Evolutionary conservation across 495 filamentous ascomycete species (phyloP).

Genomic region (Tuber borchii): DNA sequence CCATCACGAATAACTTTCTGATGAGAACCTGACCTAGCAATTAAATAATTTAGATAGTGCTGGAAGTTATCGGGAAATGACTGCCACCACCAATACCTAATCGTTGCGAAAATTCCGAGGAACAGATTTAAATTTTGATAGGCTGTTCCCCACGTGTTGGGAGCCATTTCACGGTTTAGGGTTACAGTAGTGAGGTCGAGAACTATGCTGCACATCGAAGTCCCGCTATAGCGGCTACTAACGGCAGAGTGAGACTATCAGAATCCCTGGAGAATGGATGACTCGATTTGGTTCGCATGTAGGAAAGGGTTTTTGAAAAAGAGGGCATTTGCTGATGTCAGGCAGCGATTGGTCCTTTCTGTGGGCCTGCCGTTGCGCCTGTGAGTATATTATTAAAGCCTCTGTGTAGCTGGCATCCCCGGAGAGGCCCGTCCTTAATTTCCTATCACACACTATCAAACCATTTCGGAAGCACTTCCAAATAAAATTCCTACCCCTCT

Average conservation of each 20-base stretch:
- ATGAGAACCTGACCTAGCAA: not conserved
- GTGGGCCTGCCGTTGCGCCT: not conserved
- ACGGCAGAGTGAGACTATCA: not conserved
- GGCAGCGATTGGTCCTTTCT: not conserved
- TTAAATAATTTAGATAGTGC: not conserved
- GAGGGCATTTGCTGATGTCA: not conserved
- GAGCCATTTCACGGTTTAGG: not conserved
- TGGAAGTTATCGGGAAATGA: not conserved
- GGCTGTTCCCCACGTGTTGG: not conserved
- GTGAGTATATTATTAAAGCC: not conserved
- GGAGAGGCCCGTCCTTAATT: not conserved
- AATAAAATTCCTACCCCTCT: not conserved
- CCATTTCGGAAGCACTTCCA: not conserved
- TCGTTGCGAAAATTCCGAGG: not conserved
- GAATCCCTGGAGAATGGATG: conserved; percentile 4
- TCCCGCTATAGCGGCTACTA: not conserved
- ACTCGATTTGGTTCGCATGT: not conserved
- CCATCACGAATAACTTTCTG: not conserved
- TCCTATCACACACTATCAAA: not conserved
- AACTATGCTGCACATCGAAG: not conserved
- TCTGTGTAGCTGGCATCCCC: not conserved
- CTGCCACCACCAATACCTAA: not conserved
- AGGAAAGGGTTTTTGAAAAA: not conserved
- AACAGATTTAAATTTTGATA: not conserved
- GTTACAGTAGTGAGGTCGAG: not conserved